Evolutionary conservation across 2,329 filamentous ascomycete genomes (phyloP), one percentile per base, ranked within the genome.

Genomic region (Magnaporthiopsis poae): DNA sequence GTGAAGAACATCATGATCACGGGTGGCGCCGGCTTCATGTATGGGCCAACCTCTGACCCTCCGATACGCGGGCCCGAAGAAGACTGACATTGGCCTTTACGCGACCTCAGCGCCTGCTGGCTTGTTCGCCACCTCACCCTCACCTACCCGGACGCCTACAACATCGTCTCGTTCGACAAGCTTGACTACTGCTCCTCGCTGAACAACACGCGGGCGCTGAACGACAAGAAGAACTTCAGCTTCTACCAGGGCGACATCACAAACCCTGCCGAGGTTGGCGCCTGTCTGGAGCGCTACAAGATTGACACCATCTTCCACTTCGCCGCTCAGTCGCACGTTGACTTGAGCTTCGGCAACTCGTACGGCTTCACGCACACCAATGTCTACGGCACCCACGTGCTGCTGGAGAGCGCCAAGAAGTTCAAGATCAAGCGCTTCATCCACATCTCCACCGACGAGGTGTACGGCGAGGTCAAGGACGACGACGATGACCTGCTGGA

Each of bases 11-110:
- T 94, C 72, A 88, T 94, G 83, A 84, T 95, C 69, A 94, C 91
- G 27, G 91, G 91, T 64, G 91, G 90, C 66, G 90, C 90, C 69
- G 91, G 91, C 71, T 95, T 95, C 81, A 93, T 94, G 90, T 92
- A 81, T 77, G 88, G 77, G 15, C 39, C 15, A 18, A 46, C 15
- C 69, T 29, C 62, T 56, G 7, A 61, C 56, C 66, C 52, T 25
- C 31, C 36, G 11, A 29, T 13, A 7, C 35, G 52, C 59, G 52
- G n/a, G 25, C 39, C 11, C 39, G 13, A 46, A 18, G 39, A 46
- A 46, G 15, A 18, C 39, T 46, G 5, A 46, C 39, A 46, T 18
- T 46, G 39, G 39, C 39, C 39, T 18, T 18, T 18, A 31, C 35
- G 35, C 65, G 62, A 64, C 66, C 70, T 64, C 73, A 92, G 90